Evolutionary conservation across 345 rosid species (phyloP).

Genomic region (Psidium guajava): DNA sequence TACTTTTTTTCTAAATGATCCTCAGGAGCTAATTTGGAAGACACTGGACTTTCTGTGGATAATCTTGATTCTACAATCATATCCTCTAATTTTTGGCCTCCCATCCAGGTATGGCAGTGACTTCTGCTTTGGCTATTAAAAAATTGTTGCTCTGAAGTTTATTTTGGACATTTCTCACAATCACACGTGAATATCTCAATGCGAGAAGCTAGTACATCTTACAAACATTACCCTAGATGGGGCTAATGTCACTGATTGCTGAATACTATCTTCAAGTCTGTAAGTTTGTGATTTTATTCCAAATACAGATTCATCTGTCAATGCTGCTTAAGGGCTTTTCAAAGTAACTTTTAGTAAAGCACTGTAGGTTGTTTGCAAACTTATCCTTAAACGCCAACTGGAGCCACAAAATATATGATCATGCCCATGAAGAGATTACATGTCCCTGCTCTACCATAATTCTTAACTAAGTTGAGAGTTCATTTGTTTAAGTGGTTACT

Average conservation of each 20-base stretch:
- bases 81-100: slow-evolving; percentile 97
- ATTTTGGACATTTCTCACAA: neutral
- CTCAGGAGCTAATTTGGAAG: slow-evolving; percentile 33
- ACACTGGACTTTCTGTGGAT: slow-evolving; percentile 42
- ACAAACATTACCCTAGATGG: neutral
- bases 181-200: neutral
- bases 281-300: neutral
- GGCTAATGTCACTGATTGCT: neutral
- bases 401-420: neutral
- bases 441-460: neutral
- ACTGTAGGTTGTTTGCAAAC: neutral
- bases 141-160: neutral
- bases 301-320: neutral
- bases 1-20: neutral
- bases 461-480: neutral
- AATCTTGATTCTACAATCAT: slow-evolving; percentile 69
- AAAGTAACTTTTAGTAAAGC: neutral
- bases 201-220: neutral
- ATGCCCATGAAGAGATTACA: neutral
- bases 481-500: neutral
- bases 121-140: neutral
- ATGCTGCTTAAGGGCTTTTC: neutral
- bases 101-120: slow-evolving; percentile 59
- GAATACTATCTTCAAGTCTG: neutral
- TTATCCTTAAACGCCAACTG: neutral